phyloP scores from a whole-genome alignment of 1,284 basidiomycete species.

The Pseudozyma sp. region DNA sequence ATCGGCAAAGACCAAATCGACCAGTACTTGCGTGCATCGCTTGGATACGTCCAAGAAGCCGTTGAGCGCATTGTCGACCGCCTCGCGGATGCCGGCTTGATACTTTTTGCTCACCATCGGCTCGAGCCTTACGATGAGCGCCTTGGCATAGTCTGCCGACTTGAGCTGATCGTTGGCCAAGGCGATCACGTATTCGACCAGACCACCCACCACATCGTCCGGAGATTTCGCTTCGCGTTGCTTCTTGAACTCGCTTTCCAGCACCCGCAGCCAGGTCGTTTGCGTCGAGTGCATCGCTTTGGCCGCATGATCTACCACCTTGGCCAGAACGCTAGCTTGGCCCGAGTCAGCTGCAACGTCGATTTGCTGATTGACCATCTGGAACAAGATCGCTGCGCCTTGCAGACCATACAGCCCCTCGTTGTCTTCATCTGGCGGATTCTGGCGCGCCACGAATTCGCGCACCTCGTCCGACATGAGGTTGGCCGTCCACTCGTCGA shows the following conservation, averaged over 20 bases:
- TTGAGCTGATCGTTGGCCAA: constrained; percentile 99
- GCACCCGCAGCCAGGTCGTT: constrained; percentile 83
- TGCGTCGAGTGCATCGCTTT: constrained; percentile 92
- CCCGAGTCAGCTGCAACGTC: constrained; percentile 95
- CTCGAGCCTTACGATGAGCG: constrained; percentile 85
- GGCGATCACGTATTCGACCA: constrained; percentile 96
- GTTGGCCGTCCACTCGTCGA: constrained; percentile 96
- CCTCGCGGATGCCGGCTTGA: constrained; percentile 81
- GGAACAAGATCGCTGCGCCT: constrained; percentile 93
- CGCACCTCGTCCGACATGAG: constrained; percentile 90
- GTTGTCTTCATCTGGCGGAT: constrained; percentile 86
- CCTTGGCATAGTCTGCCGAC: constrained; percentile 91
- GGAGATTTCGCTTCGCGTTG: constrained; percentile 81
- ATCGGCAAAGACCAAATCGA: constrained; percentile 95
- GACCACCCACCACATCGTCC: constrained; percentile 85
- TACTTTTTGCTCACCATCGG: constrained; percentile 94
- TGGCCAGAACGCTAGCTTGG: constrained; percentile 90
- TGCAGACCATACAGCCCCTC: constrained; percentile 92
- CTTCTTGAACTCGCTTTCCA: constrained; percentile 88
- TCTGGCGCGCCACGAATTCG: constrained; percentile 83
- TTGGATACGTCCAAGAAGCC: constrained; percentile 98
- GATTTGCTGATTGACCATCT: constrained; percentile 95
- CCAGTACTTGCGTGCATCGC: constrained; percentile 91
- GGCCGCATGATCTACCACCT: constrained; percentile 87
- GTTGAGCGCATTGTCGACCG: constrained; percentile 94